Percentiles rank a stretch among this genome's conserved stretches.
phyloP scores from a whole-genome alignment of 805 yeast species.

The Schwanniomyces pseudopolymorphus region DNA sequence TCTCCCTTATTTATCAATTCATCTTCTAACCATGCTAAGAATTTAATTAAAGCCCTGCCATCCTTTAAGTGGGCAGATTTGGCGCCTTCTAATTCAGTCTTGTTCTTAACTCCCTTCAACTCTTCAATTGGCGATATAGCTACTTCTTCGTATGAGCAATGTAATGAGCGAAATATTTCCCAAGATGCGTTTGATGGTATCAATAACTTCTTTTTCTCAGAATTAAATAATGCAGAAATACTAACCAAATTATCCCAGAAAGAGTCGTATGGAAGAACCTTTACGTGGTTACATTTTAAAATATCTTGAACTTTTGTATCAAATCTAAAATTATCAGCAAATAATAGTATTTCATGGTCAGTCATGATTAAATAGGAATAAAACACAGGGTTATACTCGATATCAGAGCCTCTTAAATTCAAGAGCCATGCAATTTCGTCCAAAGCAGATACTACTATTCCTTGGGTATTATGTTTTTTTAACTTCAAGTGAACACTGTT shows the following conservation, averaged over 20 bases:
- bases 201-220: conserved; percentile 27
- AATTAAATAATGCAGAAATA: conserved; percentile 34
- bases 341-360: conserved; percentile 33
- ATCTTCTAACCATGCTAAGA: conserved; percentile 60
- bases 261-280: conserved; percentile 41
- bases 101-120: conserved; percentile 53
- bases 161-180: conserved; percentile 37
- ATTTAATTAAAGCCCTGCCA: conserved; percentile 53
- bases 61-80: conserved; percentile 55
- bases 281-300: conserved; percentile 24
- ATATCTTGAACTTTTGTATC: conserved; percentile 23
- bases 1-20: conserved; percentile 43
- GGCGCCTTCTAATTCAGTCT: conserved; percentile 50
- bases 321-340: conserved; percentile 43
- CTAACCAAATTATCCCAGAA: conserved; percentile 46
- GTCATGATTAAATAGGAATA: conserved; percentile 42
- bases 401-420: conserved; percentile 55
- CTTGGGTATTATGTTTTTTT: conserved; percentile 27
- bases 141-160: conserved; percentile 27
- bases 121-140: conserved; percentile 44
- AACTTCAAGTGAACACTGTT: conserved; percentile 34
- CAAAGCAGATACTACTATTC: conserved; percentile 44
- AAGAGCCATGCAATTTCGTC: conserved; percentile 59
- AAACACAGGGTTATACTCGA: conserved; percentile 55
- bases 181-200: conserved; percentile 36